Base-by-base conservation (phyloP, 345 rosid genomes). In the Populus pruinosa region DNA sequence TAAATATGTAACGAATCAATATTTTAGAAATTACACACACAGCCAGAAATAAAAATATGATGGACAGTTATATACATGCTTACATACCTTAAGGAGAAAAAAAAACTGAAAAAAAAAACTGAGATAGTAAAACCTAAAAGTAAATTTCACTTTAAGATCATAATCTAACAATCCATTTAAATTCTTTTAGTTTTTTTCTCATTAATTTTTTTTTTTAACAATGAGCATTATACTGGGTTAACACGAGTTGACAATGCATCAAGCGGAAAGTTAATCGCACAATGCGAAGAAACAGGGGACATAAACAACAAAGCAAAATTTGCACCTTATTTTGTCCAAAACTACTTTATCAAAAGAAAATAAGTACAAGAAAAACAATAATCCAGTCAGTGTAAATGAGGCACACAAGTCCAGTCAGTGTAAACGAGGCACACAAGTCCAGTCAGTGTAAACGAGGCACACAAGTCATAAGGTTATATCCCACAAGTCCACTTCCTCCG, bases 401-500 rank as follows among this genome's bases (percentile, higher is more conserved):
- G 27, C 27, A 27, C 27, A 27, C 27, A 27, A 27, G 27, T n/a
- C n/a, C 76, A 38, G 77, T 70, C 55, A 71, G 69, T 50, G 55
- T 55, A 36, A 79, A 80, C 43, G 71, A 76, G 69, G 31, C 31
- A 29, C 31, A 29, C 31, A 29, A 29, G 31, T 35, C 13, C 76
- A 39, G 79, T 74, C 56, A 72, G 69, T 50, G 55, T 56, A 36
- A 80, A 80, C 55, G 71, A 77, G 65, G 74, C 83, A 77, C 35
- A 77, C 49, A 67, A 27, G 78, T 82, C 36, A 70, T 29, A 43
- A 69, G 47, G 68, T 53, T 41, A 82, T 71, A 79, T 73, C 67
- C 86, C 83, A 81, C 14, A 69, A 44, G 43, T 61, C 69, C 64
- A 77, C n/a, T 69, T 35, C 78, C 67, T 66, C 59, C 8, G 2